phyloP scores from a whole-genome alignment of 768 basidiomycete species.

The Boletus subparvulus region DNA sequence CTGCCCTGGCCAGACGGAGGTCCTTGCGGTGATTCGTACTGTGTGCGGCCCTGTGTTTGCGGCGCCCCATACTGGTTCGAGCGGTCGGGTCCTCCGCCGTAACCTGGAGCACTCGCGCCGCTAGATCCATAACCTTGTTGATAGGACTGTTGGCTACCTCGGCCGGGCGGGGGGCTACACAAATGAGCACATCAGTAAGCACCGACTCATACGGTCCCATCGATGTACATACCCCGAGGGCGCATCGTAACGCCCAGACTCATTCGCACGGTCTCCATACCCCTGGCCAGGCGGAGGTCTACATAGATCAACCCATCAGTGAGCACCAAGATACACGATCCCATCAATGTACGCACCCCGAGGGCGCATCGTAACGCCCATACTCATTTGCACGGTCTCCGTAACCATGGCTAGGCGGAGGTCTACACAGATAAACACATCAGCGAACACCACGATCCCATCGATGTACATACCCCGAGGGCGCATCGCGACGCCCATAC shows the following conservation, averaged over 20 bases:
- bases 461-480: conserved; percentile 3
- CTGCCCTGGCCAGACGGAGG: not conserved
- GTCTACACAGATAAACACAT: not conserved
- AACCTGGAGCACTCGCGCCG: not conserved
- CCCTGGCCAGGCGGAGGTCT: not conserved
- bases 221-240: not conserved
- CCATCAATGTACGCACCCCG: not conserved
- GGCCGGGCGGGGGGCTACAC: conserved; percentile 9
- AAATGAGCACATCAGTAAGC: not conserved
- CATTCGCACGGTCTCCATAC: not conserved
- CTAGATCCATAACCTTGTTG: conserved; percentile 7
- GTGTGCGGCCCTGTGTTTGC: conserved; percentile 7
- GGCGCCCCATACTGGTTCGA: conserved; percentile 9
- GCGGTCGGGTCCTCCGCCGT: conserved; percentile 8
- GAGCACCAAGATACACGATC: not conserved
- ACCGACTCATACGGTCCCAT: not conserved
- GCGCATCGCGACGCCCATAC: conserved; percentile 8
- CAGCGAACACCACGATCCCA: too few species aligned
- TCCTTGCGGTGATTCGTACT: conserved; percentile 8
- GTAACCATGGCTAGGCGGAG: conserved; percentile 4
- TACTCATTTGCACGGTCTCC: not conserved
- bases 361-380: conserved; percentile 7
- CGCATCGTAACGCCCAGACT: conserved; percentile 1
- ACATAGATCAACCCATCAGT: not conserved
- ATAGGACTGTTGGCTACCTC: not conserved